Evolutionary conservation across 2,329 filamentous ascomycete species (phyloP), one percentile per base, ranked within the genome.

Genomic region (Blastomyces percursus): DNA sequence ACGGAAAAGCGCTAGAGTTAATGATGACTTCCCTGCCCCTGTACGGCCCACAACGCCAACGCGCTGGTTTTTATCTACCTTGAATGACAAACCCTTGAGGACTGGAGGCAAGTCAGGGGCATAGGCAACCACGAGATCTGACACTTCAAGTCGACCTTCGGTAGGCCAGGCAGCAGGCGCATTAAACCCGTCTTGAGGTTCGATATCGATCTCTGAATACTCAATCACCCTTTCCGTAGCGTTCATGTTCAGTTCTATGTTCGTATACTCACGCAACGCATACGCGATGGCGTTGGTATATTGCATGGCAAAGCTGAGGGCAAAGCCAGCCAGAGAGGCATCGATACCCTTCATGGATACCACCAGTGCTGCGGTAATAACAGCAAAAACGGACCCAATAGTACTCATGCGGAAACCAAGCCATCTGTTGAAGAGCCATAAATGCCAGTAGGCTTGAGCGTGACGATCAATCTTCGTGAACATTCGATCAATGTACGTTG

Each of bases 21-120:
- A 75, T 0, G 86, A 89, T 0, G 87, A 90, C 74, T 92, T 92
- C 62, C 89, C 89, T 0, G 88, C 88, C 3, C 89, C 89, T 0
- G 89, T 92, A 19, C 89, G 84, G 12, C 89, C 89, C 4, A 92
- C 85, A 3, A 91, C 85, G n/a, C 88, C 88, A 19, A 92, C 77
- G 16, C 89, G 80, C 74, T 91, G 84, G 66, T 87, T 87, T 61
- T 82, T 80, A 50, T 84, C 79, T 14, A 91, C 82, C 16, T 75
- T 77, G 73, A 93, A 91, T 1, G 79, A 84, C 21, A 92, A 77
- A 0, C 85, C 86, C 71, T 84, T 88, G 1, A 92, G 77, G 0
- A 91, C 86, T 0, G 88, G 83, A 0, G 86, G 85, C 0, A 92
- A 77, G 66, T 90, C 88, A 0, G 82, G 77, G 0, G 88, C 88